Evolutionary conservation across 2,329 filamentous ascomycete species (phyloP), one percentile per base, ranked within the genome.

Genomic region (Cercospora citrullina): DNA sequence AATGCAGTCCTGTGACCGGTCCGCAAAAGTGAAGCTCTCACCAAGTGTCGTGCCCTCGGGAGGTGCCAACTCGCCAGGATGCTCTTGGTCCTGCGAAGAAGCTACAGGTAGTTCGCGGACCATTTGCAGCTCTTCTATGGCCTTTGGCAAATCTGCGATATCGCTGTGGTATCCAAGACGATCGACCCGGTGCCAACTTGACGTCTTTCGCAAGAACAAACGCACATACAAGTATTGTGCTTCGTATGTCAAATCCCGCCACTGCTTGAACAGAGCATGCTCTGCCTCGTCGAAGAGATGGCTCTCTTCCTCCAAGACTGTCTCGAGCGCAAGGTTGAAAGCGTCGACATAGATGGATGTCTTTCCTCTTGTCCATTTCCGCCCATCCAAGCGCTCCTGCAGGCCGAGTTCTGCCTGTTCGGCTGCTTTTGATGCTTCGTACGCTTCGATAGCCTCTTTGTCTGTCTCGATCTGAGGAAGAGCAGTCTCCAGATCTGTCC

Each of bases 341-440:
- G 95, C 95, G 80, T 99, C 95, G 18, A 97, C 93, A 75, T 99
- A 99, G 65, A 99, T 92, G 1, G 94, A 98, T 75, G 90, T 96
- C 77, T 88, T 89, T 0, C 93, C 92, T 74, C 85, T 88, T 4
- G 89, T 80, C 92, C 92, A 97, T 68, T 81, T 86, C 61, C 83
- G 83, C 62, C 87, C 81, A 66, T 84, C 84, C 14, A 90, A 76
- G 7, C 86, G 83, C 42, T 83, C 81, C 69, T 85, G 83, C 5
- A 71, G 74, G 64, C 69, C 79, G 75, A 36, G 75, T 8, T 83
- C 76, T 9, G 81, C 77, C 4, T 79, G 79, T 63, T 84, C 86
- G 21, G 86, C 88, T 30, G 86, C 85, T 72, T 87, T 87, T 71
- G 89, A 89, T 2, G 84, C 83, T 79, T 96, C 91, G 75, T 97